phyloP scores from a whole-genome alignment of 805 yeast species.

The Limtongozyma cylindracea region DNA sequence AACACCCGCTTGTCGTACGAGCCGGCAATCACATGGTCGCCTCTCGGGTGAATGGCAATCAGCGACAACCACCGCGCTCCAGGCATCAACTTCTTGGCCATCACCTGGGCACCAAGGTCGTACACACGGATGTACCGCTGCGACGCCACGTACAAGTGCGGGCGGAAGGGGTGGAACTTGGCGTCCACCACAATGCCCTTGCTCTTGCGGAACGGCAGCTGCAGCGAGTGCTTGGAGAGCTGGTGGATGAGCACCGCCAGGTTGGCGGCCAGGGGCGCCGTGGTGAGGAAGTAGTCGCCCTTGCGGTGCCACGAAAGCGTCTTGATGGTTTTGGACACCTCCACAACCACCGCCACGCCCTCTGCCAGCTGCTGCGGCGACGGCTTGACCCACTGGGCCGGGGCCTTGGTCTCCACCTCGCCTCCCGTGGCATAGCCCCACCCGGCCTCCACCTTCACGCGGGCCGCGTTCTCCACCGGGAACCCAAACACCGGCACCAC shows the following conservation, averaged over 20 bases:
- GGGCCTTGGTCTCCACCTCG: conserved; percentile 18
- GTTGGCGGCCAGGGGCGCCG: conserved; percentile 83
- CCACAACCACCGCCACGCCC: conserved; percentile 54
- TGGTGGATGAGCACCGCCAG: conserved; percentile 87
- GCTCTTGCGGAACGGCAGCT: conserved; percentile 82
- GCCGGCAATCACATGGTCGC: conserved; percentile 81
- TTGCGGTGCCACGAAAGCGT: conserved; percentile 86
- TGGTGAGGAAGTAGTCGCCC: conserved; percentile 91
- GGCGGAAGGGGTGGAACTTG: conserved; percentile 89
- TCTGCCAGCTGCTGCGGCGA: conserved; percentile 24
- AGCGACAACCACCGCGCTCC: conserved; percentile 90
- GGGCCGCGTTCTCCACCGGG: conserved; percentile 62
- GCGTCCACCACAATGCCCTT: conserved; percentile 93
- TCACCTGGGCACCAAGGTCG: conserved; percentile 65
- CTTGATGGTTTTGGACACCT: conserved; percentile 42
- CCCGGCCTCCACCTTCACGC: conserved; percentile 62
- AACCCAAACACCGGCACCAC: conserved; percentile 87
- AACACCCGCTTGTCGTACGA: conserved; percentile 86
- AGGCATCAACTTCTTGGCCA: conserved; percentile 69
- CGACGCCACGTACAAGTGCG: conserved; percentile 80
- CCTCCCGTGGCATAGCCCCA: conserved; percentile 67
- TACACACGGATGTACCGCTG: conserved; percentile 83
- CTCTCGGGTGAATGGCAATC: conserved; percentile 88
- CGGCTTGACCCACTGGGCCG: conserved; percentile 72
- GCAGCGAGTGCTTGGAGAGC: conserved; percentile 79